Evolutionary conservation across 2,329 filamentous ascomycete species (phyloP), one percentile per base, ranked within the genome.

Genomic region (Emmonsia crescens): DNA sequence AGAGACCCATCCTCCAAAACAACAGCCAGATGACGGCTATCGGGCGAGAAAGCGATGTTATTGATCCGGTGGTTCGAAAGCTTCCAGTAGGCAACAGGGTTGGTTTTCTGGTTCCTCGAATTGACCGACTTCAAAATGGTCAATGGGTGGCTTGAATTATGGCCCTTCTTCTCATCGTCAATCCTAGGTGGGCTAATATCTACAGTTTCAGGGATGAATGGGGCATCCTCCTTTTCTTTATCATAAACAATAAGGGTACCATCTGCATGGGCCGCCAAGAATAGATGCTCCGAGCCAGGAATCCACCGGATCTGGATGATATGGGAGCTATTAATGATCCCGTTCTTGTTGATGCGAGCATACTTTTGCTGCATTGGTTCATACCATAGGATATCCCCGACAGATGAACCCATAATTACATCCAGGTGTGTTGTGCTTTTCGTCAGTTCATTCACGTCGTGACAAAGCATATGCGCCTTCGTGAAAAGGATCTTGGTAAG

Each of bases 361-460:
- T 99, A 99, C 72, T 95, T 91, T 70, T 97, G 93, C 46, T 91
- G 93, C 70, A 96, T 89, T 12, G 94, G 92, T 75, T 99, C 94
- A 80, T 94, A 97, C 94, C 94, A 99, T 64, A 99, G 93, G 56
- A 99, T 91, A 74, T 99, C 94, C 46, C 92, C 91, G 0, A 92
- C 95, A 6, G 93, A 96, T 70, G 96, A 97, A 0, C 94, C 94
- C 85, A 99, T 89, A 62, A 96, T 86, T 24, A 99, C 81, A 72
- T 99, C 94, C 49, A 99, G 82, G 71, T 97, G 93, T 5, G 82
- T 85, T 3, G 83, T 72, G 58, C 85, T 87, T 75, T 93, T 96
- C 12, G 92, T 96, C 60, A 89, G 72, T 51, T 84, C 78, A 71
- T 99, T 97, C 49, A 96, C 85, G 74, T 97, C 93, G 72, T 99